phyloP scores from a whole-genome alignment of 1,139 yeast genomes.

The Suhomyces wounanorum region DNA sequence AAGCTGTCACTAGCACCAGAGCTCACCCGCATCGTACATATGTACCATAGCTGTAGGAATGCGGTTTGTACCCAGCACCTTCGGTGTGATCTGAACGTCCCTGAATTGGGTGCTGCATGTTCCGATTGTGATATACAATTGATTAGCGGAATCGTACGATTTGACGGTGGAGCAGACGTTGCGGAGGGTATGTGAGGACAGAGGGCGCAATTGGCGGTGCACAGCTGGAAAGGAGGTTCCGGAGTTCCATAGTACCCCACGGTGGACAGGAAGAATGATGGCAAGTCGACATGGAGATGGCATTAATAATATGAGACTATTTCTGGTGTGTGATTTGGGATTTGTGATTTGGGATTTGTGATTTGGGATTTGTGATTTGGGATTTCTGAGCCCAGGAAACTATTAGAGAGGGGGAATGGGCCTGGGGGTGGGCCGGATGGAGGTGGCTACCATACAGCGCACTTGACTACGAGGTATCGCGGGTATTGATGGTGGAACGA shows the following conservation, averaged over 20 bases:
- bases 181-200: neutral
- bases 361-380: no score
- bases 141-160: neutral
- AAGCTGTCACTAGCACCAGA: neutral
- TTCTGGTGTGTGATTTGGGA: no score
- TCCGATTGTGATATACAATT: slow-evolving; percentile 1
- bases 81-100: slow-evolving; percentile 1
- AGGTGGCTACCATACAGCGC: neutral
- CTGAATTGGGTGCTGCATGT: slow-evolving; percentile 1
- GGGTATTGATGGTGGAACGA: slow-evolving; percentile 2
- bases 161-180: neutral
- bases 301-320: neutral
- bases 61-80: neutral
- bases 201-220: neutral
- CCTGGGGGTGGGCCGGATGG: neutral
- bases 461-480: slow-evolving; percentile 1
- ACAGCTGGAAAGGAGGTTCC: neutral
- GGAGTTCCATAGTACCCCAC: neutral
- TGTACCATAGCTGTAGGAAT: neutral
- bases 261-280: neutral
- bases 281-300: neutral
- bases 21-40: neutral
- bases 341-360: no score
- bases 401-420: neutral
- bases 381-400: slow-evolving; percentile 4